Base-by-base conservation (phyloP, 176 grass and related monocot genomes). In the Hsuehochloa calcarea region DNA sequence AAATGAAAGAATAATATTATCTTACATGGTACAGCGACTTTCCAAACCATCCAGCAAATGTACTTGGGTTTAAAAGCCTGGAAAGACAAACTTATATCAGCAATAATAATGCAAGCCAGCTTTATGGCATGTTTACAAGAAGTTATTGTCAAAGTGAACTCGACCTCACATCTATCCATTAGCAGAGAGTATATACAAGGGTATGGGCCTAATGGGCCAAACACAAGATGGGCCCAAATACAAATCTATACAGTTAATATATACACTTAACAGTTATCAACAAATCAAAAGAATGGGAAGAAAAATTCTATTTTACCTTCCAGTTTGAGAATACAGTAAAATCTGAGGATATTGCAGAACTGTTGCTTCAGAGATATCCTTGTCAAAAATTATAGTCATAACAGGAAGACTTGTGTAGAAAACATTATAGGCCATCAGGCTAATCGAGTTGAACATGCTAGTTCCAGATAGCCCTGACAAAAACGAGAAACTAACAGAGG, bases 401-500 rank as follows among this genome's bases (percentile, higher is more conserved):
- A 92, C 93, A 34, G 93, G 93, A 80, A 95, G 70, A 84, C 93
- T 98, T 74, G 95, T 98, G 62, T 98, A 98, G 58, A 98, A 95
- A 81, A 98, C 95, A 65, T 95, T 98, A 91, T 98, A 98, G 23
- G 95, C 95, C 95, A 95, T 98, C 76, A 93, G 84, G 76, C 93
- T 95, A 68, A 95, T 65, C 1, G 95, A 98, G 71, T 98, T 93
- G 80, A 98, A 94, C 66, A 95, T 72, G 77, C 95, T 98, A 68
- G 91, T 95, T 71, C 95, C 93, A 70, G 91, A 98, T 40, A 98
- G 66, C 80, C 95, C 93, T 35, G 95, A 95, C 8, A 81, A 89
- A 78, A 89, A 81, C 17, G 87, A 90, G 90, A 98, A 98, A 46
- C 95, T 97, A 84, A 81, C 39, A 86, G 37, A 72, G 47, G 69